These are phyloP conservation scores for Scenedesmus sp. DNA, from an alignment of 163 green algal genomes.

Conservation along the genomic window DNA sequence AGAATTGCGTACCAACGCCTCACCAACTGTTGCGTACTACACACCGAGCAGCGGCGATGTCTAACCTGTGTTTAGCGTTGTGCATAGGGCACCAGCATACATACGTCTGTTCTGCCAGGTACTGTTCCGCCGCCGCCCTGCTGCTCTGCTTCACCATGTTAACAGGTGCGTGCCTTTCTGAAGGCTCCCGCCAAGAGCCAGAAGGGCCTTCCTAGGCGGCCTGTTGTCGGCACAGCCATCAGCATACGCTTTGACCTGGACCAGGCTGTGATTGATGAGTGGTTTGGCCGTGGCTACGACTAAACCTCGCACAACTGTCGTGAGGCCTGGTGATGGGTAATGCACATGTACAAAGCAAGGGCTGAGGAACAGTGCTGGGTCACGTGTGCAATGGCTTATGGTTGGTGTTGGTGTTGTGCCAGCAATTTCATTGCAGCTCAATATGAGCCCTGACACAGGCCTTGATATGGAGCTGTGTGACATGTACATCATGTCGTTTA, in stretches of 20 bases:
- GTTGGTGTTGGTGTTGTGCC: too few species aligned
- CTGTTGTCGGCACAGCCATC: slow-evolving; percentile 81
- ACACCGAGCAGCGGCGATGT: neutral
- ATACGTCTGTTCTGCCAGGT: neutral
- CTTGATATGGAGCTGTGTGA: too few species aligned
- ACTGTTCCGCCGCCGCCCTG: neutral
- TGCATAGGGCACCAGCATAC: too few species aligned
- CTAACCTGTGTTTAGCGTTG: neutral
- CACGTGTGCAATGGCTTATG: too few species aligned
- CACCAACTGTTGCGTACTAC: neutral
- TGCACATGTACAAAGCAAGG: too few species aligned
- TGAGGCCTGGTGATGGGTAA: too few species aligned
- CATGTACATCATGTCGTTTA: too few species aligned
- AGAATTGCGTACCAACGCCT: neutral
- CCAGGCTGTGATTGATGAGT: slow-evolving; percentile 62
- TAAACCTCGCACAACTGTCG: slow-evolving; percentile 22
- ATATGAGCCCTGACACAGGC: too few species aligned
- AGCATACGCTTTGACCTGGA: slow-evolving; percentile 74
- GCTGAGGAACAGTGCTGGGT: too few species aligned
- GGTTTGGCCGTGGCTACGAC: slow-evolving; percentile 67
- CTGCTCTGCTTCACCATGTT: neutral
- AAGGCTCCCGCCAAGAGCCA: slow-evolving; percentile 60
- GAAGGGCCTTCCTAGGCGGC: slow-evolving; percentile 75
- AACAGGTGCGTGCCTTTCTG: slow-evolving; percentile 68
- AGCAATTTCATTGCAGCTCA: too few species aligned